Base-by-base conservation (phyloP, 202 grass and related monocot genomes). In the Brachypodium distachyon region DNA sequence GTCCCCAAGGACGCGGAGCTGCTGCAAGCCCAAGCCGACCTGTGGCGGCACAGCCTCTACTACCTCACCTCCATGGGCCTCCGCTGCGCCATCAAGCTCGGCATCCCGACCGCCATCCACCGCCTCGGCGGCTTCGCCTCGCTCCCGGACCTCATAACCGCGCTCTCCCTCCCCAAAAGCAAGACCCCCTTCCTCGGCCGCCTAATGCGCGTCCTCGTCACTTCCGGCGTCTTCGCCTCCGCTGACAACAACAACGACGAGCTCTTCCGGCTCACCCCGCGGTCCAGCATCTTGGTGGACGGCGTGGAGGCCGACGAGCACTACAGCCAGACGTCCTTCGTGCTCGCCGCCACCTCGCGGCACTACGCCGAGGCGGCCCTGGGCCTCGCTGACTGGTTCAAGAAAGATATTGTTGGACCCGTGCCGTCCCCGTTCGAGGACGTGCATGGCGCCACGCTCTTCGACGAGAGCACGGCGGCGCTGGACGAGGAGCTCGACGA, bases 31-130 rank as follows among this genome's bases (percentile, higher is more conserved):
- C 73, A 84, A 5, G 64, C 64, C 3, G 73, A 84, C 42, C 64
- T 84, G 1, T 84, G 43, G 54, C 82, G 55, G 43, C 65, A 84
- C 64, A 53, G 81, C 25, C 63, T 84, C 42, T 77, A n/a, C 64
- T 84, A 71, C 64, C 19, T 84, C 64, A 53, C 42, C 7, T 62
- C 81, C 25, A 62, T 77, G 73, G 18, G 23, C 0, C 26, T 83
- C 23, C 46, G 41, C 42, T 84, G 81, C 7, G 73, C 25, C 25
- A 18, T 84, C 9, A 40, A 84, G 72, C 62, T 83, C 8, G 42
- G 63, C 26, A 26, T 84, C 43, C 64, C 81, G 2, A 61, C 43
- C 2, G 18, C 64, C 43, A 70, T 77, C 64, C 43, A 77, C 4
- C 0, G 18, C 18, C 63, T 59, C 13, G 66, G 82, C 0, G 65